A percentile compares a stretch with the other conserved stretches of the same genome.
phyloP scores from a whole-genome alignment of 495 filamentous ascomycete genomes.

The Penicillium bovifimosum region DNA sequence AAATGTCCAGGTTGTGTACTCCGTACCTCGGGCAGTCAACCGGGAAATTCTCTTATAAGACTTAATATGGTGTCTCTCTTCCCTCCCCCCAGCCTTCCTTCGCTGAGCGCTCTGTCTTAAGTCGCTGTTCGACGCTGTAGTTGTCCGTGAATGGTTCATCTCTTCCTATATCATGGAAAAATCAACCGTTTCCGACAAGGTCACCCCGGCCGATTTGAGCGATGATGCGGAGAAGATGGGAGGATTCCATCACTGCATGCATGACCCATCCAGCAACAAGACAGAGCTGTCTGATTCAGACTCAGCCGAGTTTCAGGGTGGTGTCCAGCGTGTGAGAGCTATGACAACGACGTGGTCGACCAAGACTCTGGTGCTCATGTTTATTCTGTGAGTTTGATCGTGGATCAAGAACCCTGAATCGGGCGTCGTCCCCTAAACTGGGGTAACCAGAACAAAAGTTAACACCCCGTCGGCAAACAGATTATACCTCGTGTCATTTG shows the following conservation, averaged over 20 bases:
- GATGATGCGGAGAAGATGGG: background rate
- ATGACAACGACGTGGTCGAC: slow-evolving; percentile 4
- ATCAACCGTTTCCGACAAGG: background rate
- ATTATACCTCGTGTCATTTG: slow-evolving; percentile 12
- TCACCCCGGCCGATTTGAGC: background rate
- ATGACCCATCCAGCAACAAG: background rate
- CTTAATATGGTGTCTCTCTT: background rate
- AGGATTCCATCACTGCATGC: background rate
- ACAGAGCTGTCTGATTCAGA: background rate
- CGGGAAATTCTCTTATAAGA: background rate
- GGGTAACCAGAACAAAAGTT: background rate
- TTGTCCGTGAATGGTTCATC: no score
- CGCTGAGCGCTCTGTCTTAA: background rate
- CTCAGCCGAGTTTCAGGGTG: slow-evolving; percentile 1
- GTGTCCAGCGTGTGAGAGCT: slow-evolving; percentile 6
- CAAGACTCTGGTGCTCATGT: slow-evolving; percentile 5
- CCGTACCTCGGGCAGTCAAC: background rate
- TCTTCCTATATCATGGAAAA: slow-evolving; percentile 1
- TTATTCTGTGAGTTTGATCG: slow-evolving; percentile 3
- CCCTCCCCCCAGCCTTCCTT: background rate
- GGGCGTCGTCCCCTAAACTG: background rate
- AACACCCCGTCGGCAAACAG: background rate
- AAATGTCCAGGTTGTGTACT: background rate
- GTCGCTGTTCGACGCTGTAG: no score
- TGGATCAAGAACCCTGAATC: background rate